These are phyloP conservation scores for Nectriaceae sp. DNA, from an alignment of 2,329 filamentous ascomycete species.

Conservation along the genomic window DNA sequence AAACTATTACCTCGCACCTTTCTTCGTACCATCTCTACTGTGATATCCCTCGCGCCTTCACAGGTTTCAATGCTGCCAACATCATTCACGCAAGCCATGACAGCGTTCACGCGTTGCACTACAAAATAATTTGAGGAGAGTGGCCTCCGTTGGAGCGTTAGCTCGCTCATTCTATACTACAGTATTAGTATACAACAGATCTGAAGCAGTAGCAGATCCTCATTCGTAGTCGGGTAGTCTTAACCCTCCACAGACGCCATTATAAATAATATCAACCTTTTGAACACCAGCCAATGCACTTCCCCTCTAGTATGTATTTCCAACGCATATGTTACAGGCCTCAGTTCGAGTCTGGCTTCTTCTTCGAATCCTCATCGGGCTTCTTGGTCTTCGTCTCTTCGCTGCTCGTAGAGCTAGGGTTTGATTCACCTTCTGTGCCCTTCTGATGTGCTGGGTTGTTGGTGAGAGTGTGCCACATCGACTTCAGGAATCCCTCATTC, in stretches of 20 bases:
- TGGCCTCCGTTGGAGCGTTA: constrained; percentile 33
- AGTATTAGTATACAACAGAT: constrained; percentile 36
- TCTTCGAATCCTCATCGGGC: constrained; percentile 29
- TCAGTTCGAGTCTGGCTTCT: constrained; percentile 37
- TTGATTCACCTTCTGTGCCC: constrained; percentile 29
- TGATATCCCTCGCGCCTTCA: too few species aligned
- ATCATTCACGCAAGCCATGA: not conserved
- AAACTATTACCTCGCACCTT: too few species aligned
- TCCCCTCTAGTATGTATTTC: constrained; percentile 25
- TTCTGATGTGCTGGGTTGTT: constrained; percentile 65
- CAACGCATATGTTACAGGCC: constrained; percentile 23
- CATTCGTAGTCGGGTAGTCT: constrained; percentile 23
- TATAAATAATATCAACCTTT: constrained; percentile 35
- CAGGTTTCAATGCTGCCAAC: too few species aligned
- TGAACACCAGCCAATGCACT: constrained; percentile 41
- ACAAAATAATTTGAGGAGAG: constrained; percentile 36
- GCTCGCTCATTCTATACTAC: constrained; percentile 31
- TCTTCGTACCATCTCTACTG: too few species aligned
- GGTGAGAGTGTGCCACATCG: constrained; percentile 90
- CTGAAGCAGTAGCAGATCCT: constrained; percentile 30
- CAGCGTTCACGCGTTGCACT: too few species aligned
- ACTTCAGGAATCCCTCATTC: constrained; percentile 89
- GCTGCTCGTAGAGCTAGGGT: constrained; percentile 18
- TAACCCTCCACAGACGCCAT: constrained; percentile 31
- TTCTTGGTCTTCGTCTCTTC: constrained; percentile 25